Evolutionary conservation across 768 basidiomycete genomes (phyloP), one percentile per base, ranked within the genome.

Genomic region (Lactifluus echinatus): DNA sequence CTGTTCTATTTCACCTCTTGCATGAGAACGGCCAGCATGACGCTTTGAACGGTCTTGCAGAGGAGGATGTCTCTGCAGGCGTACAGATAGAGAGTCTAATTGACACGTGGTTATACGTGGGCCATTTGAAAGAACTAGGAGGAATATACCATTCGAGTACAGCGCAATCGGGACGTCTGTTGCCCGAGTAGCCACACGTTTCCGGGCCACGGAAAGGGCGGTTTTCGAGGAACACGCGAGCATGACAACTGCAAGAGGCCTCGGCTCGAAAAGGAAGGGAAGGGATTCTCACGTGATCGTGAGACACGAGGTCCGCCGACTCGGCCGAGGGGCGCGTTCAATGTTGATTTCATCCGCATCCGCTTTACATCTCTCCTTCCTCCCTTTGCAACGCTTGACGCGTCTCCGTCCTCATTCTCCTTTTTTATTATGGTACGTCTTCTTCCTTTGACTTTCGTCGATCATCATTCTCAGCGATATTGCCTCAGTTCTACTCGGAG

Each of bases 401-500:
- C 62, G 62, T 56, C 42, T 2, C 40, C 45, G 49, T 21, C 10
- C 19, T 21, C 31, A 19, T 7, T 23, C 8, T 23, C 28, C 55
- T 54, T 28, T 60, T 60, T 21, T 64, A 57, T 51, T 57, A 66
- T 66, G 66, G 62, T 51, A n/a, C 2, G 53, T 53, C 24, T 37
- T 23, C 5, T 60, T 55, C 11, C 6, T 14, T 12, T 53, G 46
- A 45, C 33, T 33, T 23, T 47, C 33, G 26, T 47, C 54, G 37
- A 50, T 44, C 43, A 26, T 48, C 4, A 26, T 47, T 33, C 59
- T 57, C 23, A 59, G 40, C 26, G 23, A 8, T 17, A 50, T 8
- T 26, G 7, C 21, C 12, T 10, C 24, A 90, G 90, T 93, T 93
- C 71, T 94, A 91, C 69, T 93, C 92, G 49, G 93, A 96, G 69